These are phyloP conservation scores for Candida andamanensis DNA, from an alignment of 805 yeast genomes.

Conservation along the genomic window DNA sequence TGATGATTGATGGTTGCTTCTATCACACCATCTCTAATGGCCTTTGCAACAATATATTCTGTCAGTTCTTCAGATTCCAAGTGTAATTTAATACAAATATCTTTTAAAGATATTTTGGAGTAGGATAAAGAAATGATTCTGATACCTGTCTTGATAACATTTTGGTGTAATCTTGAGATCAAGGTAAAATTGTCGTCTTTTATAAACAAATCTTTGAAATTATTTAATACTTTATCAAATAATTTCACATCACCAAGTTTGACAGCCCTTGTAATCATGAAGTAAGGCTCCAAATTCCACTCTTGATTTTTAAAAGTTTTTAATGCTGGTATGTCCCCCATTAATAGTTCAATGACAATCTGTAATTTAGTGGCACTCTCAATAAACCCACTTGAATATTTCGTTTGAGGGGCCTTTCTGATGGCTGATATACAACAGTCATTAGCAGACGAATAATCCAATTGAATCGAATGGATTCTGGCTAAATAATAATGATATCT, in stretches of 20 bases:
- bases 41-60: constrained; percentile 94
- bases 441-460: constrained; percentile 85
- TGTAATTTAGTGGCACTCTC: constrained; percentile 86
- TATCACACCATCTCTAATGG: constrained; percentile 94
- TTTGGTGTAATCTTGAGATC: constrained; percentile 86
- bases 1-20: constrained; percentile 92
- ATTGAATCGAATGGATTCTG: constrained; percentile 85
- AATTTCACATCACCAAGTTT: constrained; percentile 82
- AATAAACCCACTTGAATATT: constrained; percentile 76
- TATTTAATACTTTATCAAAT: constrained; percentile 65
- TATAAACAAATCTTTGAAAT: constrained; percentile 57
- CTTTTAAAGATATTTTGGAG: constrained; percentile 85
- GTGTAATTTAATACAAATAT: constrained; percentile 86
- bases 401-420: constrained; percentile 92
- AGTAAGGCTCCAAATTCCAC: constrained; percentile 69
- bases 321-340: constrained; percentile 95
- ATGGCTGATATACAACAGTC: constrained; percentile 92
- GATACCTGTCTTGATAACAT: constrained; percentile 96
- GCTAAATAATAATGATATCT: constrained; percentile 89
- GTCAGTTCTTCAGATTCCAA: constrained; percentile 93
- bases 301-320: constrained; percentile 64
- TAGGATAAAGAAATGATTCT: constrained; percentile 88
- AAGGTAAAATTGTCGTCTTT: constrained; percentile 79
- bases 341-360: constrained; percentile 82
- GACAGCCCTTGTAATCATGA: constrained; percentile 85